phyloP scores from a whole-genome alignment of 192 early-diverging fungal genomes.

The Coemansia sp. region DNA sequence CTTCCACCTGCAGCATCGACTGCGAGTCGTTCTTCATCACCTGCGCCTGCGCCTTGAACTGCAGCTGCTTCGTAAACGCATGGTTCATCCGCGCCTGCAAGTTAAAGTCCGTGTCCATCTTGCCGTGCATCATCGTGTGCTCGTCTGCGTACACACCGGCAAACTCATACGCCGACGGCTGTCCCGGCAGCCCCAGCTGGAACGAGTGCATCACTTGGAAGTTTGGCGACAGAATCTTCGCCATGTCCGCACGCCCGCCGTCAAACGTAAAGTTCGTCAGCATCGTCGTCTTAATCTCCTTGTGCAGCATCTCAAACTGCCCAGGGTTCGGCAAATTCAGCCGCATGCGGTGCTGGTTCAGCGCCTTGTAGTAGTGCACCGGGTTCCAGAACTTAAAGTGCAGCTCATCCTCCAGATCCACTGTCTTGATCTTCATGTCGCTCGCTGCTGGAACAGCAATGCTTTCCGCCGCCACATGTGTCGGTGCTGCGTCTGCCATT shows the following conservation, averaged over 20 bases:
- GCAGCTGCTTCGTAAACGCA: conserved; percentile 70
- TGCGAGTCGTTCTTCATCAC: conserved; percentile 72
- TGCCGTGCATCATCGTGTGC: conserved; percentile 84
- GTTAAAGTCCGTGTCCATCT: conserved; percentile 88
- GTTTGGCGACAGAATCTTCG: conserved; percentile 88
- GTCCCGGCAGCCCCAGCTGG: conserved; percentile 75
- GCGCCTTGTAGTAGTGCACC: conserved; percentile 45
- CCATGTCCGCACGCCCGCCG: conserved; percentile 91
- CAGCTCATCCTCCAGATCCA: conserved; percentile 46
- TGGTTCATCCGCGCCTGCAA: conserved; percentile 82
- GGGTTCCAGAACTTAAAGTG: conserved; percentile 58
- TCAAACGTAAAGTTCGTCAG: conserved; percentile 88
- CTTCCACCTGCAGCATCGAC: conserved; percentile 89
- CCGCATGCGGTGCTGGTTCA: conserved; percentile 53
- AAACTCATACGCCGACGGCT: conserved; percentile 90
- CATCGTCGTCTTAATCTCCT: conserved; percentile 63
- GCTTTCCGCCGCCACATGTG: conserved; percentile 9
- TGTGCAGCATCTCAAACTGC: conserved; percentile 47
- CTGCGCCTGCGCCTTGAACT: conserved; percentile 65
- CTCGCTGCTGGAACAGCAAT: conserved; percentile 19
- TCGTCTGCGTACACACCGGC: conserved; percentile 80
- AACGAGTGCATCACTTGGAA: conserved; percentile 95
- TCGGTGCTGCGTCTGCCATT: conserved; percentile 35
- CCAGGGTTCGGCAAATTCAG: conserved; percentile 50
- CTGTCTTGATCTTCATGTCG: conserved; percentile 30